phyloP scores from a whole-genome alignment of 495 filamentous ascomycete species.

The Bacidia gigantensis region DNA sequence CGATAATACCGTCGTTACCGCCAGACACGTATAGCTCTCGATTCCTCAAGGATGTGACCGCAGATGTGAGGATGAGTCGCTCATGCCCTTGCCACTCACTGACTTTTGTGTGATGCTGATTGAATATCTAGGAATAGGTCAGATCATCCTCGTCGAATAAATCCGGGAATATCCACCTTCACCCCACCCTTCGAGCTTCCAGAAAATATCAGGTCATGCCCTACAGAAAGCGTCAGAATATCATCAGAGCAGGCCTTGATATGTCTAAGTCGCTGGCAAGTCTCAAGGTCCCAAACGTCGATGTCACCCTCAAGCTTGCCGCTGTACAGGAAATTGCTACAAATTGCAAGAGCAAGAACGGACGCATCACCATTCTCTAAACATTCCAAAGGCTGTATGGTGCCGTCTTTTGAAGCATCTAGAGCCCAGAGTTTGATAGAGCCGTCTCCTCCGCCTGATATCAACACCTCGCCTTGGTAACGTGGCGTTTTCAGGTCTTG shows the following conservation, averaged over 20 bases:
- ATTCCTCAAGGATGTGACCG: constrained; percentile 48
- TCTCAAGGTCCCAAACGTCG: constrained; percentile 95
- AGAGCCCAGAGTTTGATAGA: constrained; percentile 83
- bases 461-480: constrained; percentile 58
- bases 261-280: constrained; percentile 72
- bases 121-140: constrained; percentile 53
- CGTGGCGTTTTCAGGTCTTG: constrained; percentile 48
- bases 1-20: constrained; percentile 81
- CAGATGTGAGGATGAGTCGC: constrained; percentile 78
- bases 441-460: constrained; percentile 89
- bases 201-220: constrained; percentile 71
- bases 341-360: constrained; percentile 68
- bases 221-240: constrained; percentile 72
- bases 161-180: constrained; percentile 38
- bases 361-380: constrained; percentile 71
- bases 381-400: constrained; percentile 43
- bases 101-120: constrained; percentile 73
- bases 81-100: constrained; percentile 75
- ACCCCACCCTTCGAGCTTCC: constrained; percentile 67
- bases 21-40: constrained; percentile 78
- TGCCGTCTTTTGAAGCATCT: constrained; percentile 34
- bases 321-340: constrained; percentile 81
- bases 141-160: constrained; percentile 18
- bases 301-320: constrained; percentile 81
- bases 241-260: constrained; percentile 71